Percentiles rank a stretch among this genome's conserved stretches.
phyloP scores from a whole-genome alignment of 495 filamentous ascomycete species.

The Hypoxylon lenormandii region DNA sequence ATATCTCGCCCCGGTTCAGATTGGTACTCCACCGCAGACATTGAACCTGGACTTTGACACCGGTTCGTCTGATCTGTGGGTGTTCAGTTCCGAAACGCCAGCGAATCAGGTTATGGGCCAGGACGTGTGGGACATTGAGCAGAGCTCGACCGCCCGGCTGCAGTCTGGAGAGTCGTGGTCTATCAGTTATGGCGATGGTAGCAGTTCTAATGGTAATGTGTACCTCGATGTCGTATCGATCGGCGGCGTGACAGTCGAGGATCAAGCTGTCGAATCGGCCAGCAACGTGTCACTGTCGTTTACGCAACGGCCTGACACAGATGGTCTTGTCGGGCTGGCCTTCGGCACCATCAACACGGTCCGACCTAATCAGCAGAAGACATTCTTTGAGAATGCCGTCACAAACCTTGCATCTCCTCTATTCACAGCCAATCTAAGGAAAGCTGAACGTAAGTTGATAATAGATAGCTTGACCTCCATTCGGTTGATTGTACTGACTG shows the following conservation, averaged over 20 bases:
- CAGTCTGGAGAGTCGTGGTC: constrained; percentile 70
- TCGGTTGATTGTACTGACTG: constrained; percentile 4
- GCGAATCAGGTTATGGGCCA: constrained; percentile 64
- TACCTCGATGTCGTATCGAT: constrained; percentile 82
- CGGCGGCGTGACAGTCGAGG: constrained; percentile 72
- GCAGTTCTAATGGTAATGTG: constrained; percentile 74
- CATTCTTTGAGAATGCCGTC: constrained; percentile 81
- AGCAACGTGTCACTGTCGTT: constrained; percentile 72
- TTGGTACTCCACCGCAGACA: constrained; percentile 78
- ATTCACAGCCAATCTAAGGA: constrained; percentile 79
- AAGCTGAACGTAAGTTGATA: constrained; percentile 61
- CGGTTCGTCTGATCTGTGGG: constrained; percentile 80
- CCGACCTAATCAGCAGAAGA: constrained; percentile 69
- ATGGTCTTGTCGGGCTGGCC: constrained; percentile 81
- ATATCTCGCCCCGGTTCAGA: constrained; percentile 74
- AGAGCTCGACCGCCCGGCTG: constrained; percentile 62
- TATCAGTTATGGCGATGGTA: constrained; percentile 81
- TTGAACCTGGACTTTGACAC: constrained; percentile 81
- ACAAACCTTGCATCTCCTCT: constrained; percentile 69
- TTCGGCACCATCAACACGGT: constrained; percentile 81
- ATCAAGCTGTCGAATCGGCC: constrained; percentile 81
- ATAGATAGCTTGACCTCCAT: neutral
- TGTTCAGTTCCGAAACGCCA: constrained; percentile 62
- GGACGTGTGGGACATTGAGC: constrained; percentile 64
- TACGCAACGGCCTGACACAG: constrained; percentile 68